Evolutionary conservation across 1,284 basidiomycete species (phyloP).

Genomic region (Cronartium quercuum): DNA sequence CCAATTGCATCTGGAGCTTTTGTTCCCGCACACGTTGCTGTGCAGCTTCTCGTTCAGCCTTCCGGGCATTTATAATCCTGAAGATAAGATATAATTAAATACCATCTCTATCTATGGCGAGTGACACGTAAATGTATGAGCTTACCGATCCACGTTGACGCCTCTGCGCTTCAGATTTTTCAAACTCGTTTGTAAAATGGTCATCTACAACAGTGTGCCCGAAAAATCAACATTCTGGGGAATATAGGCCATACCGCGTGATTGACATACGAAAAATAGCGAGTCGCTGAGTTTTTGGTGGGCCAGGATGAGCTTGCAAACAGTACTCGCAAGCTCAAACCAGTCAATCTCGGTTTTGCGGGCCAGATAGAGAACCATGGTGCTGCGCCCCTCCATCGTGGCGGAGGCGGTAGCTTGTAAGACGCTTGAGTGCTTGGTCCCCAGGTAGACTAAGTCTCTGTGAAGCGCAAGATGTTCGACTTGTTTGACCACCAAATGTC

Average conservation of each 20-base stretch:
- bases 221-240: neutral
- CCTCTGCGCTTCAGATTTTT: constrained; percentile 38
- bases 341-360: constrained; percentile 47
- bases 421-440: constrained; percentile 39
- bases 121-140: neutral
- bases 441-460: constrained; percentile 42
- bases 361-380: constrained; percentile 45
- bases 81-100: neutral
- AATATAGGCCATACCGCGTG: neutral
- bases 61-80: constrained; percentile 38
- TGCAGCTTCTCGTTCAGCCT: constrained; percentile 36
- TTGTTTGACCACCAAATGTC: constrained; percentile 37
- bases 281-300: constrained; percentile 48
- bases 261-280: constrained; percentile 47
- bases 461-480: constrained; percentile 43
- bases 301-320: constrained; percentile 46
- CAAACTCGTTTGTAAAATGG: constrained; percentile 36
- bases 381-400: constrained; percentile 17
- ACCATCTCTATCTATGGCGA: neutral
- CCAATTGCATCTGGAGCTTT: constrained; percentile 32
- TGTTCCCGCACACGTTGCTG: constrained; percentile 30
- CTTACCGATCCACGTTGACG: constrained; percentile 38
- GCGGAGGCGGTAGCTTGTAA: constrained; percentile 35
- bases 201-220: constrained; percentile 19
- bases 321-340: constrained; percentile 48